Percentiles rank a stretch among this genome's conserved stretches.
These are phyloP conservation scores for Hanseniaspora uvarum DNA, from an alignment of 1,139 yeast species.

Conservation along the genomic window DNA sequence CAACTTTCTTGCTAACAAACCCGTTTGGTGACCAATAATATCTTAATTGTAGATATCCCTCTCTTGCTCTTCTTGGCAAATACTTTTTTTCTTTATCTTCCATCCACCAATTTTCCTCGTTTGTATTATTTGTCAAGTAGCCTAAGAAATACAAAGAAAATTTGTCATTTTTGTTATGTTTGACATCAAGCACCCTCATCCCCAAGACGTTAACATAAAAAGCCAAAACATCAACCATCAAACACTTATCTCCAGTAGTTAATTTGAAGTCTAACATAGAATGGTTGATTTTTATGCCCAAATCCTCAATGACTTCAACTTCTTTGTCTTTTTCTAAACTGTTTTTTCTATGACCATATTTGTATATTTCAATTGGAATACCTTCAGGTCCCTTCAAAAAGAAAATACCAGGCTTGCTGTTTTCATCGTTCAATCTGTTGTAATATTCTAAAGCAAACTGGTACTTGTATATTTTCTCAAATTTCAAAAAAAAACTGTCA, in stretches of 20 bases:
- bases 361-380: slow-evolving; percentile 87
- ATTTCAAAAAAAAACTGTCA: slow-evolving; percentile 20
- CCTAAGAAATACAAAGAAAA: slow-evolving; percentile 81
- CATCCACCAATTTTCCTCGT: slow-evolving; percentile 14
- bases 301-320: slow-evolving; percentile 30
- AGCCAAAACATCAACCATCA: slow-evolving; percentile 44
- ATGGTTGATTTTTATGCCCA: slow-evolving; percentile 65
- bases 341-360: slow-evolving; percentile 37
- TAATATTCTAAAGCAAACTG: slow-evolving; percentile 40
- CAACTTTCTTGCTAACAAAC: background rate
- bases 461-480: slow-evolving; percentile 45
- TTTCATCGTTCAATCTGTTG: slow-evolving; percentile 65
- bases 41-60: slow-evolving; percentile 75
- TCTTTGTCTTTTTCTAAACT: slow-evolving; percentile 33
- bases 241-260: slow-evolving; percentile 27
- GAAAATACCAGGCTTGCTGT: slow-evolving; percentile 85
- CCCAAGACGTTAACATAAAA: slow-evolving; percentile 76
- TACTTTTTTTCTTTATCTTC: slow-evolving; percentile 28
- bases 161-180: slow-evolving; percentile 54
- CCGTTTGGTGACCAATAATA: slow-evolving; percentile 67
- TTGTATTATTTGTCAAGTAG: slow-evolving; percentile 33
- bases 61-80: slow-evolving; percentile 31
- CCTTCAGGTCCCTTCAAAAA: slow-evolving; percentile 92
- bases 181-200: slow-evolving; percentile 53
- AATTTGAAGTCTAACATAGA: slow-evolving; percentile 90